Base-by-base conservation (phyloP, 805 yeast species). In the Saccharomycopsis vini region DNA sequence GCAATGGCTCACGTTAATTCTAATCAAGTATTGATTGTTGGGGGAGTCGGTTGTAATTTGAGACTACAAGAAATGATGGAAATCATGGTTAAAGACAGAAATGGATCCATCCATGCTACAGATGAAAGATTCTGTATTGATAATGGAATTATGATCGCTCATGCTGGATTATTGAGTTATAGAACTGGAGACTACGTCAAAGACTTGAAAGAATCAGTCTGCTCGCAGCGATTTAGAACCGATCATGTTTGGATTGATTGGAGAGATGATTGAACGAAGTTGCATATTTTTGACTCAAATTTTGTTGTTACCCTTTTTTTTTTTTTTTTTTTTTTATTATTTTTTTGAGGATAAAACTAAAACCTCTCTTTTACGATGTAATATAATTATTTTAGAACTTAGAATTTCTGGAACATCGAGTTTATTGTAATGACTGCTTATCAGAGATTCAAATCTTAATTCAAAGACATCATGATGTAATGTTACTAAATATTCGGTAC, bases 131-230 rank as follows among this genome's bases (percentile, higher is more conserved):
- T 92, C 59, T 92, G 98, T 63, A 92, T 92, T 36, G 98, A 92
- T 59, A 92, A 92, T 57, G 98, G 98, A 9, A 92, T 90, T 31
- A 92, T 92, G 98, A 92, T 92, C 55, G 98, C 98, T 0, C 98
- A 92, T 56, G 97, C 98, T 0, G 98, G 98, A 0, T 65, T 92
- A 39, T 61, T 92, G 47, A 85, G 83, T 42, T 88, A 77, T 57
- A 69, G 97, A 53, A 82, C 80, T 71, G 96, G 97, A 1, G 77
- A 75, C 44, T 55, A 57, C 12, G 75, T 75, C 2, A 71, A 65
- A 21, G 70, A 67, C 5, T 54, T 90, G 39, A 59, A 66, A 22
- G 76, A 84, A 45, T 82, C 95, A 1, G 89, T 85, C 2, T 92
- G 96, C 53, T 83, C 95, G 0, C 98, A 92, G 61, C 72, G 92